Evolutionary conservation across 176 grass and related monocot species (phyloP).

Genomic region (Typha latifolia): DNA sequence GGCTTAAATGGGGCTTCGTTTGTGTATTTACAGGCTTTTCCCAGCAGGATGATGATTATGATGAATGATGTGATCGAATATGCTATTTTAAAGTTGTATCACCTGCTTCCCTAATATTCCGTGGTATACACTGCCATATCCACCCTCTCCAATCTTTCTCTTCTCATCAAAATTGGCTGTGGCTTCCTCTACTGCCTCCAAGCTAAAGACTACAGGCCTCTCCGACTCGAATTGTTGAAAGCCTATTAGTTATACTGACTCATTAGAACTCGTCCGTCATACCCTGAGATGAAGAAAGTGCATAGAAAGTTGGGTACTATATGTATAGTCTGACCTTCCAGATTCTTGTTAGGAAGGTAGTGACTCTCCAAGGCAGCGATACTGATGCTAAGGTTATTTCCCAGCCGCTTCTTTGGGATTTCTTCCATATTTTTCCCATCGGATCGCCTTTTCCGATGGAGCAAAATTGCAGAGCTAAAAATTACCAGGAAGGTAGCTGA

Average conservation of each 20-base stretch:
- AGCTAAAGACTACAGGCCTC: conserved; percentile 48
- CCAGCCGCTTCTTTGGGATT: conserved; percentile 16
- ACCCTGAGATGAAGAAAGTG: background rate
- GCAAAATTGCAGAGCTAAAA: conserved; percentile 13
- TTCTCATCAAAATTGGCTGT: conserved; percentile 42
- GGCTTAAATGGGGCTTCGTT: background rate
- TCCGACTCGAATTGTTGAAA: conserved; percentile 39
- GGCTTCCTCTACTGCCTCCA: conserved; percentile 37
- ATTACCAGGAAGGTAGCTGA: conserved; percentile 33
- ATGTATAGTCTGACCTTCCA: conserved; percentile 28
- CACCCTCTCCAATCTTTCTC: conserved; percentile 70
- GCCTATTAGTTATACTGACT: conserved; percentile 19
- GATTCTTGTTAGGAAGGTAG: conserved; percentile 40
- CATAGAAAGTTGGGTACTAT: conserved; percentile 11
- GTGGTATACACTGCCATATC: conserved; percentile 57
- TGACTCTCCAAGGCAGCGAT: conserved; percentile 49
- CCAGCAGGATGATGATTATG: conserved; percentile 4
- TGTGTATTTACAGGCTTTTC: too few relatives aligned
- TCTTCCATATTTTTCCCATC: conserved; percentile 23
- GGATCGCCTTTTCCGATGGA: conserved; percentile 31
- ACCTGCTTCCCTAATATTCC: conserved; percentile 45
- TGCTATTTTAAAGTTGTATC: conserved; percentile 10
- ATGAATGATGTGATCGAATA: background rate
- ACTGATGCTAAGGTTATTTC: conserved; percentile 8
- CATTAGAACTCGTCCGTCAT: conserved; percentile 1